A percentile compares a stretch with the other conserved stretches of the same genome.
These are phyloP conservation scores for Rosa persica DNA, from an alignment of 306 rosid genomes.

Conservation along the genomic window DNA sequence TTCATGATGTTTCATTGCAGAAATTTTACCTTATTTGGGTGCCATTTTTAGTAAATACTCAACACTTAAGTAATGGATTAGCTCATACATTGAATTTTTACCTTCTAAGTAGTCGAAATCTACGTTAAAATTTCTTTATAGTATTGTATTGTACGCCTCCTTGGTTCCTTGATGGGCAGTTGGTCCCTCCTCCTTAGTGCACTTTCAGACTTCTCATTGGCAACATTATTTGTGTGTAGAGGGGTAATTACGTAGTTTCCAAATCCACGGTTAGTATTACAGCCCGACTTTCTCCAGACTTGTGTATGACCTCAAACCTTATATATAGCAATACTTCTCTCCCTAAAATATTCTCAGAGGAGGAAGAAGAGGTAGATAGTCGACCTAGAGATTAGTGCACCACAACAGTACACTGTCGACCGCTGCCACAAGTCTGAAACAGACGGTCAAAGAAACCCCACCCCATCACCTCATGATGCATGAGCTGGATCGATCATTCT, in stretches of 20 bases:
- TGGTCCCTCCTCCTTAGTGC: background rate
- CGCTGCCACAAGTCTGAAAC: slow-evolving; percentile 10
- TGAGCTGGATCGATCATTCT: slow-evolving; percentile 28
- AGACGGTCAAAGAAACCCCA: slow-evolving; percentile 34
- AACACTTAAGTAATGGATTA: too few species aligned
- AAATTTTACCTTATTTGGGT: too few species aligned
- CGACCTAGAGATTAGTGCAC: slow-evolving; percentile 42
- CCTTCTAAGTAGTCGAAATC: too few species aligned
- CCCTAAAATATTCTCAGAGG: background rate
- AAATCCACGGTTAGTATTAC: slow-evolving; percentile 3
- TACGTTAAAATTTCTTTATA: too few species aligned
- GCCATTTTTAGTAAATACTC: too few species aligned
- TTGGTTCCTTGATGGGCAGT: background rate
- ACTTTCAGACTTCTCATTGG: background rate
- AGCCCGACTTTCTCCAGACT: slow-evolving; percentile 43
- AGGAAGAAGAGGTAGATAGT: background rate
- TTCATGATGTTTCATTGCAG: too few species aligned
- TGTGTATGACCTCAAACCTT: slow-evolving; percentile 50
- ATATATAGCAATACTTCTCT: slow-evolving; percentile 31
- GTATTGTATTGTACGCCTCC: too few species aligned
- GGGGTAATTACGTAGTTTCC: slow-evolving; percentile 1
- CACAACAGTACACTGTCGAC: slow-evolving; percentile 8
- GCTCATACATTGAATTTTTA: too few species aligned
- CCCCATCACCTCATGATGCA: slow-evolving; percentile 10
- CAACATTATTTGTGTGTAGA: background rate